Percentiles rank a stretch among this genome's conserved stretches.
phyloP scores from a whole-genome alignment of 768 basidiomycete genomes.

The Hygrophoropsis aurantiaca region DNA sequence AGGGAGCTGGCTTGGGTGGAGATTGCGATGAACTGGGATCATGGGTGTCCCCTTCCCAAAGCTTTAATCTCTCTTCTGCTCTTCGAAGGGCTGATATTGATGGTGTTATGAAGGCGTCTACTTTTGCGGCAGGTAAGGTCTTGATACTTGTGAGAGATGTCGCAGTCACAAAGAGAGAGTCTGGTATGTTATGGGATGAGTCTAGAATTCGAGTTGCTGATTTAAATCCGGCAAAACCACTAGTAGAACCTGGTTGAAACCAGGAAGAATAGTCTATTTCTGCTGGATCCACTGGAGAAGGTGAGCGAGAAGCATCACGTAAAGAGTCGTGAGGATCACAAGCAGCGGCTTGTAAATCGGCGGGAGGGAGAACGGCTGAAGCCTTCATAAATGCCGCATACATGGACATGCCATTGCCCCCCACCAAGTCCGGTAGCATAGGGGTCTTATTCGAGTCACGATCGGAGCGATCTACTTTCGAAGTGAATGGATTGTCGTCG shows the following conservation, averaged over 20 bases:
- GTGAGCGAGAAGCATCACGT: constrained; percentile 16
- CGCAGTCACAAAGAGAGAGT: constrained; percentile 1
- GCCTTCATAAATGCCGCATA: constrained; percentile 18
- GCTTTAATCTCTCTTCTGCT: constrained; percentile 51
- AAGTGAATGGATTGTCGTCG: constrained; percentile 21
- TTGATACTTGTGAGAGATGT: constrained; percentile 22
- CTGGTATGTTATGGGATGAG: neutral
- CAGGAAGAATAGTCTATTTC: constrained; percentile 47
- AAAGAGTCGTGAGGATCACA: neutral
- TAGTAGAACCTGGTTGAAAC: constrained; percentile 42
- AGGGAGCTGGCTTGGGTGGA: neutral
- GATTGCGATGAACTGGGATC: constrained; percentile 9
- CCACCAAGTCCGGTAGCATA: neutral
- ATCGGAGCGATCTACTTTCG: neutral
- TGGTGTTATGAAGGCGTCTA: constrained; percentile 45
- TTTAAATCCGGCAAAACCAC: constrained; percentile 36
- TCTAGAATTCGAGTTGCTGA: constrained; percentile 27
- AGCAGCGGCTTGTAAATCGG: neutral
- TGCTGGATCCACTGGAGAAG: constrained; percentile 39
- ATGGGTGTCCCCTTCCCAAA: constrained; percentile 45
- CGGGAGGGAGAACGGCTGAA: constrained; percentile 6
- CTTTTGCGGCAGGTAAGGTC: constrained; percentile 23
- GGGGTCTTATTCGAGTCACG: no score
- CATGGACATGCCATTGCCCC: constrained; percentile 5
- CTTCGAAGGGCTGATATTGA: constrained; percentile 54